Base-by-base conservation (phyloP, 202 grass and related monocot genomes). In the Carex arenaria region DNA sequence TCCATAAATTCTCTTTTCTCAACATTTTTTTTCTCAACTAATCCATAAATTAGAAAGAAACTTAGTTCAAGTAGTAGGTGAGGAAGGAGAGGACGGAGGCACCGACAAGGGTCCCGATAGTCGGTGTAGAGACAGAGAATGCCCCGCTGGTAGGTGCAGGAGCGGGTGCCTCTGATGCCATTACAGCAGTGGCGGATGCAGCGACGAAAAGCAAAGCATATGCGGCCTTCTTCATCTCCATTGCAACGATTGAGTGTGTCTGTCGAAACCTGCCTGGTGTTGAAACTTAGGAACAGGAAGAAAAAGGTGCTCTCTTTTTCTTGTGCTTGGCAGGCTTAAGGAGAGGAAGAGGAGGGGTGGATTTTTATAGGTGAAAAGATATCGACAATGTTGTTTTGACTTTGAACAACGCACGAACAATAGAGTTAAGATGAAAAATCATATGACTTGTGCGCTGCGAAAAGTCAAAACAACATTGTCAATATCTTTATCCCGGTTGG, bases 171-270 rank as follows among this genome's bases (percentile, higher is more conserved):
- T 91, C 91, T 3, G 91, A 17, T 9, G 91, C 94, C 30, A 88
- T 11, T 14, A 78, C 94, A 23, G 82, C 66, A 34, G 91, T 84
- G 67, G 94, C 91, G 0, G 89, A 85, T 68, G 89, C 89, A 49
- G 87, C 86, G 66, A 82, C 79, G 85, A 94, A 83, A 78, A 97
- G 82, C 84, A 84, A 76, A 81, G 89, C 89, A 85, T 82, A 89
- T 72, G 72, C 87, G 42, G 92, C 34, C 91, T 91, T 97, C 91
- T 94, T 97, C 91, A 92, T 92, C 91, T 91, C 91, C 94, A 90
- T 97, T 4, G 80, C 69, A 6, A 32, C 20, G 57, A 22, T 56
- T 10, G 61, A 45, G 72, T 18, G 30, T 6, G 28, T 5, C 42
- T 70, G 26, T 34, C 7, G 57, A 70, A 86, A 65, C 79, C 77